phyloP scores from a whole-genome alignment of 805 yeast genomes.

The Zygoascus tannicola region DNA sequence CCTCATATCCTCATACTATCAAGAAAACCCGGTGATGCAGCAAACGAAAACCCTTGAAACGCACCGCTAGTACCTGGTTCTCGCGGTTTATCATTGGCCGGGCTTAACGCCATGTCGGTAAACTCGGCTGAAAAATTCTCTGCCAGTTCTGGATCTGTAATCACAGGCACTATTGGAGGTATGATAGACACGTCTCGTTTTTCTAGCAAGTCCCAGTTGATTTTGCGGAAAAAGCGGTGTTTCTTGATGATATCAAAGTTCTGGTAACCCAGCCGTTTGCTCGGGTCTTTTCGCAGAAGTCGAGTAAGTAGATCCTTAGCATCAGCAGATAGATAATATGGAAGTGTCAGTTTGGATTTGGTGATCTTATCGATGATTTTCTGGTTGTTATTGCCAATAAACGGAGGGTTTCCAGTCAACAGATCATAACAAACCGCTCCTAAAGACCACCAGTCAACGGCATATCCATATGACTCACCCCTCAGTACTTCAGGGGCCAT shows the following conservation, averaged over 20 bases:
- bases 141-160: constrained; percentile 72
- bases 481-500: constrained; percentile 85
- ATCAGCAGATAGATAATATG: constrained; percentile 67
- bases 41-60: constrained; percentile 30
- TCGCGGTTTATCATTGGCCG: constrained; percentile 11
- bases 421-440: constrained; percentile 76
- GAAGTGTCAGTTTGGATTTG: constrained; percentile 53
- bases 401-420: constrained; percentile 81
- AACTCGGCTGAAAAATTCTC: constrained; percentile 79
- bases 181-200: constrained; percentile 37
- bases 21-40: constrained; percentile 31
- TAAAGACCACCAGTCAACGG: constrained; percentile 88
- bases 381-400: constrained; percentile 73
- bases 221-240: constrained; percentile 68
- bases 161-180: constrained; percentile 78
- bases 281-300: constrained; percentile 59
- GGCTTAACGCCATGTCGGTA: constrained; percentile 47
- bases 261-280: constrained; percentile 52
- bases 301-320: constrained; percentile 67
- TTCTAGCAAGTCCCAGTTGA: constrained; percentile 57
- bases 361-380: constrained; percentile 66
- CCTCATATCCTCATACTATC: constrained; percentile 12
- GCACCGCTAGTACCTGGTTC: not conserved
- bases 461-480: constrained; percentile 67
- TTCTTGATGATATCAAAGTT: constrained; percentile 45